Conservation (phyloP, 768 basidiomycete species). For the Sarcomyxa edulis region DNA sequence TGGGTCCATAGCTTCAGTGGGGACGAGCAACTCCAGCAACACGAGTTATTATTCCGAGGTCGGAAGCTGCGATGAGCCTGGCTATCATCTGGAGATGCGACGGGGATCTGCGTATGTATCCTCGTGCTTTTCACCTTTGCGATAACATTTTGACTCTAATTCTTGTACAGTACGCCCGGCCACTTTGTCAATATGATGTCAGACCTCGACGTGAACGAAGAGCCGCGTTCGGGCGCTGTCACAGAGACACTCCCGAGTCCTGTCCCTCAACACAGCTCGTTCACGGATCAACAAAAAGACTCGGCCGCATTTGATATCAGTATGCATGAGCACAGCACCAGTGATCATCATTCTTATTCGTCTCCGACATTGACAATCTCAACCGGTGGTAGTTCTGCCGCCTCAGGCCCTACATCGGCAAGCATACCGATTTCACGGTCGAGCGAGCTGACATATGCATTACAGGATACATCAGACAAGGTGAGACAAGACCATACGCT, state of each 20-base stretch:
- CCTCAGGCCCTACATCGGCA: conserved; percentile 8
- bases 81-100: conserved; percentile 24
- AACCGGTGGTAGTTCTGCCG: conserved; percentile 27
- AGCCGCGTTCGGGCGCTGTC: conserved; percentile 6
- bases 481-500: no score
- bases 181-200: conserved; percentile 38
- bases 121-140: conserved; percentile 4
- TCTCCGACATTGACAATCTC: conserved; percentile 42
- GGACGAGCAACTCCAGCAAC: conserved; percentile 55
- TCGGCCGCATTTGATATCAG: neutral
- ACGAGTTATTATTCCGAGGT: conserved; percentile 47
- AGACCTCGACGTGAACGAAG: conserved; percentile 30
- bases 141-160: conserved; percentile 9
- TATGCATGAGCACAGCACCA: conserved; percentile 5
- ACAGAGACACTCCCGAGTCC: conserved; percentile 16
- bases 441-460: conserved; percentile 30
- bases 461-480: no score
- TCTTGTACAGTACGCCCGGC: conserved; percentile 24
- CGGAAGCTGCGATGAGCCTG: conserved; percentile 28
- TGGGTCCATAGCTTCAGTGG: conserved; percentile 55
- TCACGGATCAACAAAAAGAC: neutral
- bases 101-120: conserved; percentile 26
- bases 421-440: conserved; percentile 25
- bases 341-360: conserved; percentile 24
- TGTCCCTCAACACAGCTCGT: conserved; percentile 4